These are phyloP conservation scores for Orbilia blumenaviensis DNA, from an alignment of 2,329 filamentous ascomycete genomes.

Conservation along the genomic window DNA sequence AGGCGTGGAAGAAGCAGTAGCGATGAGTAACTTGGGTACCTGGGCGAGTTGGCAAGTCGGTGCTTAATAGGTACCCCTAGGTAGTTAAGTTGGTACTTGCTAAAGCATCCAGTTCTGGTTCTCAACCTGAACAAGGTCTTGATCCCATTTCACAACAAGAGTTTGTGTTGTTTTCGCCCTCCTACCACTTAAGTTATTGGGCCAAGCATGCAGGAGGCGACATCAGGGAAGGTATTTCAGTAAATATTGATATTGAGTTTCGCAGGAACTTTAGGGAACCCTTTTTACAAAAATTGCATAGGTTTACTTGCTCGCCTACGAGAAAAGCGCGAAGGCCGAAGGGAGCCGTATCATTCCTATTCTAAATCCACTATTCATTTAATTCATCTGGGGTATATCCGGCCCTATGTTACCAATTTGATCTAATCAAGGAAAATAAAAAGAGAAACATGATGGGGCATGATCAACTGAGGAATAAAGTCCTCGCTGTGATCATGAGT, in stretches of 20 bases:
- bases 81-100: not conserved
- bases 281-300: no score
- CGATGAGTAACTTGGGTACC: no score
- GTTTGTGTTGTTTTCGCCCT: slow-evolving; percentile 11
- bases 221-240: no score
- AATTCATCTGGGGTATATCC: slow-evolving; percentile 52
- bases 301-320: not conserved
- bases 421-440: slow-evolving; percentile 20
- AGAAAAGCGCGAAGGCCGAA: not conserved
- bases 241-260: no score
- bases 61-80: not conserved
- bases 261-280: no score
- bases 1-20: not conserved
- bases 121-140: no score
- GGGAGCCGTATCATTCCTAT: not conserved
- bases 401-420: slow-evolving; percentile 48
- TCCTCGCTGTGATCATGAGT: not conserved
- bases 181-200: no score
- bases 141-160: slow-evolving; percentile 15
- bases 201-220: no score
- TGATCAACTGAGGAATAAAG: not conserved
- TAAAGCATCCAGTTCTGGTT: no score
- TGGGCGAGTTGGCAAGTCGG: no score
- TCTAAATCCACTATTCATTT: slow-evolving; percentile 27
- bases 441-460: slow-evolving; percentile 9